Percentiles rank a stretch among this genome's conserved stretches.
Evolutionary conservation across 108 stramenopile species (phyloP).

Genomic region (Asterionellopsis glacialis): DNA sequence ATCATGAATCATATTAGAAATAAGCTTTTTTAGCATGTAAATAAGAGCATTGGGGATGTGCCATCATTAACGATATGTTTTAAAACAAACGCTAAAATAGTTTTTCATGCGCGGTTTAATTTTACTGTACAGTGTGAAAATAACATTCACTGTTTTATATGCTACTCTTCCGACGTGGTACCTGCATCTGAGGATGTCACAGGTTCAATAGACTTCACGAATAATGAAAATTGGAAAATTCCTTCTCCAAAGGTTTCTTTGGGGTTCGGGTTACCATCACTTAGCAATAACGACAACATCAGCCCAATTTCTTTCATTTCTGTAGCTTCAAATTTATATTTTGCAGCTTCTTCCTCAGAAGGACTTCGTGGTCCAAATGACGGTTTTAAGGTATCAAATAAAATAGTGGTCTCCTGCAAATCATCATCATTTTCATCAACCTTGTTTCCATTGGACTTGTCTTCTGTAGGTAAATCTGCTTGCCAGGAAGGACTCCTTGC

Average conservation of each 20-base stretch:
- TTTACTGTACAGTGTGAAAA: no score
- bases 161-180: no score
- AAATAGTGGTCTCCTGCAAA: slow-evolving; percentile 33
- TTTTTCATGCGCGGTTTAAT: no score
- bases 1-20: no score
- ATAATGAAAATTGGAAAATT: slow-evolving; percentile 58
- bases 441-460: not conserved
- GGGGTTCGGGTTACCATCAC: slow-evolving; percentile 61
- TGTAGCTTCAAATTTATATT: slow-evolving; percentile 35
- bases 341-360: slow-evolving; percentile 18
- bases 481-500: slow-evolving; percentile 58
- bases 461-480: slow-evolving; percentile 43
- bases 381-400: slow-evolving; percentile 33
- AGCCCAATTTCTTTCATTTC: slow-evolving; percentile 61
- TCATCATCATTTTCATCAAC: slow-evolving; percentile 15
- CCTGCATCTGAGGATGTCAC: no score
- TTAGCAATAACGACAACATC: slow-evolving; percentile 65
- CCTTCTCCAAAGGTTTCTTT: slow-evolving; percentile 63
- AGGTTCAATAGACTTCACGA: slow-evolving; percentile 48
- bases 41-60: no score
- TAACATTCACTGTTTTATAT: no score
- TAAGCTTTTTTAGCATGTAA: no score
- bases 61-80: no score
- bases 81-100: no score
- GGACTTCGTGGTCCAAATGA: slow-evolving; percentile 33